Evolutionary conservation across 352 stramenopile genomes (phyloP).

Genomic region (Blastocystis sp.): DNA sequence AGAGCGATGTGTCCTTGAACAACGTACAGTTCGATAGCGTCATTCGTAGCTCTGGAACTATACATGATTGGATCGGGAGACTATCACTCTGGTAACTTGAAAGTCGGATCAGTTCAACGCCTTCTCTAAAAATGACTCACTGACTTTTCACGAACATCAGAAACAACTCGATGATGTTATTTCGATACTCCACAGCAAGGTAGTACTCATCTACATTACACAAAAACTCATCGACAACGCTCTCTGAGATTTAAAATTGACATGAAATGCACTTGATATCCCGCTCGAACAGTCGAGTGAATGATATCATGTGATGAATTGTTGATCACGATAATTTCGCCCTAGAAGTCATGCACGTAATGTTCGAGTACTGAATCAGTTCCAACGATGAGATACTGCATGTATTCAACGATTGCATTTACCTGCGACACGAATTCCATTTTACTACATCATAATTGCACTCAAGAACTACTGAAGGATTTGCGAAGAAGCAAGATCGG

Average conservation of each 20-base stretch:
- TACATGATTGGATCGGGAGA: background rate
- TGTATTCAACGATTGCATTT: slow-evolving; percentile 7
- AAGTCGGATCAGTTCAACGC: background rate
- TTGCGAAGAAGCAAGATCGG: background rate
- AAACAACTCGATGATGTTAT: slow-evolving; percentile 50
- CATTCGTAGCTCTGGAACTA: slow-evolving; percentile 38
- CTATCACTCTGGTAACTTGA: slow-evolving; percentile 10
- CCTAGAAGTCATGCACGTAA: background rate
- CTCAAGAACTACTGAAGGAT: background rate
- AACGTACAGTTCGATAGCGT: background rate
- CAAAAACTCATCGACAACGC: background rate
- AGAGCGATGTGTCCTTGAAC: background rate
- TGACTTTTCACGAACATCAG: background rate
- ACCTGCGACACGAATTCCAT: slow-evolving; percentile 6
- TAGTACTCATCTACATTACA: slow-evolving; percentile 4
- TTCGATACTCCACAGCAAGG: background rate
- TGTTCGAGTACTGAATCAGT: background rate
- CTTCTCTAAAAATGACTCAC: background rate
- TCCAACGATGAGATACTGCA: slow-evolving; percentile 16
- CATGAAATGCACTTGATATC: slow-evolving; percentile 27
- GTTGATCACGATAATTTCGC: slow-evolving; percentile 9
- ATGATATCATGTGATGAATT: background rate
- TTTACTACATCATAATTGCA: background rate
- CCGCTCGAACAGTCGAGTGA: background rate
- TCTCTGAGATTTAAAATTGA: background rate